These are phyloP conservation scores for Sonneratia caseolaris DNA, from an alignment of 345 rosid species.

Conservation along the genomic window DNA sequence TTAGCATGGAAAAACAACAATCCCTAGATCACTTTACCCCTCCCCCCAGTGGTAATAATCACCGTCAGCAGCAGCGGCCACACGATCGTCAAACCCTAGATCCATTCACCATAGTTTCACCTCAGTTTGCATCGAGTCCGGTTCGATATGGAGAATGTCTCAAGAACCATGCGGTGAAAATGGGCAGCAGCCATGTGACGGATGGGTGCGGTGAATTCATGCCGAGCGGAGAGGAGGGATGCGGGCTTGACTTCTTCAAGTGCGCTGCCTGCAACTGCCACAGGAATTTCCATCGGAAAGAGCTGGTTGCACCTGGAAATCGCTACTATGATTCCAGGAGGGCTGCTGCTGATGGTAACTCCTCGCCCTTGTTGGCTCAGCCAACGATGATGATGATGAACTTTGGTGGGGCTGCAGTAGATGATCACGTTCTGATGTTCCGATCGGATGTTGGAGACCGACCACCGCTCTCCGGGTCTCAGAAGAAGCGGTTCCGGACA, in stretches of 20 bases:
- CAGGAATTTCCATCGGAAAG: conserved; percentile 29
- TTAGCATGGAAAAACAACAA: neutral
- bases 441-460: conserved; percentile 12
- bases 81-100: neutral
- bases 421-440: conserved; percentile 34
- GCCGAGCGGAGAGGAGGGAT: conserved; percentile 22
- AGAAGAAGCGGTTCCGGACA: conserved; percentile 41
- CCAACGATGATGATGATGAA: conserved; percentile 37
- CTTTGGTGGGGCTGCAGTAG: conserved; percentile 39
- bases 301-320: conserved; percentile 15
- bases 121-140: neutral
- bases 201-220: conserved; percentile 36
- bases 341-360: neutral
- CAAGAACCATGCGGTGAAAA: conserved; percentile 26
- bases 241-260: conserved; percentile 16
- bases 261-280: conserved; percentile 34
- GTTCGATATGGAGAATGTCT: conserved; percentile 23
- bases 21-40: neutral
- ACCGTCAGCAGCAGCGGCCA: conserved; percentile 3
- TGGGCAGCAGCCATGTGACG: conserved; percentile 14
- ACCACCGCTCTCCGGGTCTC: neutral
- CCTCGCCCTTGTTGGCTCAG: neutral
- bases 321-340: neutral
- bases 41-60: neutral
- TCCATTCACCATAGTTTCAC: conserved; percentile 8